Evolutionary conservation across 257 asterid genomes (phyloP).

Genomic region (Solanum chiquidenum): DNA sequence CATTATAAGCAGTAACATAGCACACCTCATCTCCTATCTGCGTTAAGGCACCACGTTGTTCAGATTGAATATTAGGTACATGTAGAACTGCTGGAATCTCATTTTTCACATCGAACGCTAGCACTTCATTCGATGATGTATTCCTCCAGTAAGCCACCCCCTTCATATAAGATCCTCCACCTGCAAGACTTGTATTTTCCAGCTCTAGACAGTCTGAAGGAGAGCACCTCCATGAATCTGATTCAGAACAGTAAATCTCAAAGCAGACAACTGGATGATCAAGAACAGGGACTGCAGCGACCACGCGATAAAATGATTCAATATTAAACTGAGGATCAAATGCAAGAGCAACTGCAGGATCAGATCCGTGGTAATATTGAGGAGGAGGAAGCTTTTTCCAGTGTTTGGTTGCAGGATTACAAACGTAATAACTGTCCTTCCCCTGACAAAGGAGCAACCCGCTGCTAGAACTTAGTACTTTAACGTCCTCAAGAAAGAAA

Average conservation of each 20-base stretch:
- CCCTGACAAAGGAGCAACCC: conserved; percentile 35
- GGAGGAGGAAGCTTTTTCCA: conserved; percentile 28
- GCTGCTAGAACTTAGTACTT: conserved; percentile 17
- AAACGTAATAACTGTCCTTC: conserved; percentile 14
- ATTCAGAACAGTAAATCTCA: conserved; percentile 28
- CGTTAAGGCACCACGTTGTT: conserved; percentile 19
- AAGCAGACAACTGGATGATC: conserved; percentile 13
- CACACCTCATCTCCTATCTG: conserved; percentile 27
- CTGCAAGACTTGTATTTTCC: not conserved
- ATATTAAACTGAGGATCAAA: conserved; percentile 29
- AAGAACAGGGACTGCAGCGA: conserved; percentile 13
- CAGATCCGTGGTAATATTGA: conserved; percentile 4
- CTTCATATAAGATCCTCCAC: conserved; percentile 22
- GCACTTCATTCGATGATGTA: conserved; percentile 11
- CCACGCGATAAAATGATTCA: conserved; percentile 13
- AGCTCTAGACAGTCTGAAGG: conserved; percentile 1
- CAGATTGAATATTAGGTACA: not conserved
- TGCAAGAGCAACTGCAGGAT: conserved; percentile 26
- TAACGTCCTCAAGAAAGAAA: conserved; percentile 12
- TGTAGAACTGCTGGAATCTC: conserved; percentile 16
- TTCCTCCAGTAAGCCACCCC: conserved; percentile 40
- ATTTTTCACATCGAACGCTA: conserved; percentile 18
- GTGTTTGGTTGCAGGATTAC: conserved; percentile 33
- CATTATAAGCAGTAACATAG: conserved; percentile 12
- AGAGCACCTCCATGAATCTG: conserved; percentile 17